Evolutionary conservation across 225 moss, liverwort and hornwort genomes (phyloP).

Genomic region (Bryum argenteum): DNA sequence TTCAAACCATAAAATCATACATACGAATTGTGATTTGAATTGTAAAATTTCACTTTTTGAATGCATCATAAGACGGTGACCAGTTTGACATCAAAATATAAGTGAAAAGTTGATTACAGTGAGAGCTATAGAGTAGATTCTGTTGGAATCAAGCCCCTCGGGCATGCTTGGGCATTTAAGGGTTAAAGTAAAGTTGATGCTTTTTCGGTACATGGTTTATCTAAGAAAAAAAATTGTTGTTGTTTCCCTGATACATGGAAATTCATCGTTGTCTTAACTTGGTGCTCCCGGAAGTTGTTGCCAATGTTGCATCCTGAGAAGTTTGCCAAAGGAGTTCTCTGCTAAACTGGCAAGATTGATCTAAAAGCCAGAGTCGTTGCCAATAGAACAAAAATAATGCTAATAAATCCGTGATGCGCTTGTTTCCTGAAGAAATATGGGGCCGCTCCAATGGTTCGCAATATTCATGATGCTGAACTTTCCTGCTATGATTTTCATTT

Average conservation of each 20-base stretch:
- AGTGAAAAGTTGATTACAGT: too few species aligned
- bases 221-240: not conserved
- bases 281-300: constrained; percentile 86
- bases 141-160: too few species aligned
- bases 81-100: too few species aligned
- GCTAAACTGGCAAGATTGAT: constrained; percentile 97
- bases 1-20: too few species aligned
- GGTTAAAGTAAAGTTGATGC: constrained; percentile 4
- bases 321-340: constrained; percentile 95
- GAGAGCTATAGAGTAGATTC: too few species aligned
- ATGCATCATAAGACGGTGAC: too few species aligned
- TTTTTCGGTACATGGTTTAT: not conserved
- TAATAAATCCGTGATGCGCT: constrained; percentile 98
- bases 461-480: constrained; percentile 63
- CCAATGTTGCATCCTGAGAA: constrained; percentile 99
- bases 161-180: not conserved
- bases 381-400: too few species aligned
- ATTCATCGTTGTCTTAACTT: constrained; percentile 62
- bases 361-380: constrained; percentile 96
- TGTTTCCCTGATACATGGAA: constrained; percentile 19
- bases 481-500: constrained; percentile 12
- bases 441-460: constrained; percentile 97
- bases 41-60: too few species aligned
- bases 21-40: too few species aligned
- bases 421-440: constrained; percentile 97